Conservation (phyloP, 1,284 basidiomycete species). For the Schizophyllum commune region DNA sequence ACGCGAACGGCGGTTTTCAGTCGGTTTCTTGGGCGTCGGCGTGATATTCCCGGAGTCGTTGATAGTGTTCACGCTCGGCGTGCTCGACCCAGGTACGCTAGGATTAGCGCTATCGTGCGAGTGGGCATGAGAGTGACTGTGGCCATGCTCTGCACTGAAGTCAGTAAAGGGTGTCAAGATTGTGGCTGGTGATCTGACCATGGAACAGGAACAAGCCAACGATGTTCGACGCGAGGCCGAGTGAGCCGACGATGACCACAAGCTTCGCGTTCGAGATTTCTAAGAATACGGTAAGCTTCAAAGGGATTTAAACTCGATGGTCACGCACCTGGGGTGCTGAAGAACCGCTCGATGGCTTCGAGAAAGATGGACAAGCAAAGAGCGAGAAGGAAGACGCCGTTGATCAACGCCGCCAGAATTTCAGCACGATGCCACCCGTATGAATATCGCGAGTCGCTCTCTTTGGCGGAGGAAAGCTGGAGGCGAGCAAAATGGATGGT, state of each 20-base stretch:
- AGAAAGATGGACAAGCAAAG: slow-evolving; percentile 94
- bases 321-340: slow-evolving; percentile 68
- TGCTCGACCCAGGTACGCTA: slow-evolving; percentile 9
- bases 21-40: slow-evolving; percentile 16
- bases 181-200: slow-evolving; percentile 41
- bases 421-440: slow-evolving; percentile 99
- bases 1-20: slow-evolving; percentile 15
- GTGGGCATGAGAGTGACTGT: slow-evolving; percentile 46
- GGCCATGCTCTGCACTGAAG: slow-evolving; percentile 55
- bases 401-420: slow-evolving; percentile 90
- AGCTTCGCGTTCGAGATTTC: slow-evolving; percentile 87
- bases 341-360: slow-evolving; percentile 89
- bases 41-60: slow-evolving; percentile 15
- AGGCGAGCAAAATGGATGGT: background rate
- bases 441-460: slow-evolving; percentile 63
- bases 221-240: slow-evolving; percentile 89
- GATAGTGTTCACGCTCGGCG: slow-evolving; percentile 1
- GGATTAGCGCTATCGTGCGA: slow-evolving; percentile 15
- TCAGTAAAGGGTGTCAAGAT: slow-evolving; percentile 5
- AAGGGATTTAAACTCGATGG: slow-evolving; percentile 3
- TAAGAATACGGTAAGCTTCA: slow-evolving; percentile 23
- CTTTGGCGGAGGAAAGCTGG: slow-evolving; percentile 47
- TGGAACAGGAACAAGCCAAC: slow-evolving; percentile 95
- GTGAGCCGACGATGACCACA: slow-evolving; percentile 84
- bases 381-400: slow-evolving; percentile 91